These are phyloP conservation scores for Ophiostoma perfectum DNA, from an alignment of 2,329 filamentous ascomycete genomes.

Conservation along the genomic window DNA sequence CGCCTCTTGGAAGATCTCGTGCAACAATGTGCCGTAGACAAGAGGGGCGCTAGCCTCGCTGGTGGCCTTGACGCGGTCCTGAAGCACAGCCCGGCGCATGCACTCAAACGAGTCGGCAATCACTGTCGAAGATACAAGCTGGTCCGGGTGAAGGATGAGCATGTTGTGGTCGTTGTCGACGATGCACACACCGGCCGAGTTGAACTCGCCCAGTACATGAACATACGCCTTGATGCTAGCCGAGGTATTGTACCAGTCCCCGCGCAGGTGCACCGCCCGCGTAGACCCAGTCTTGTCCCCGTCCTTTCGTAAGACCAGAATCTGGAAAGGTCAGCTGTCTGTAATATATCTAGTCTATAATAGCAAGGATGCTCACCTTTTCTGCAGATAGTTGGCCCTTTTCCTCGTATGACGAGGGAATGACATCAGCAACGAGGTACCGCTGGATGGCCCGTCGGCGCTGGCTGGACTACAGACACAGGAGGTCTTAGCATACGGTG, in stretches of 20 bases:
- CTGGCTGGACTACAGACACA: slow-evolving; percentile 51
- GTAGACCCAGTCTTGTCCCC: slow-evolving; percentile 50
- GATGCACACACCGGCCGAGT: slow-evolving; percentile 64
- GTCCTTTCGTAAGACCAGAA: slow-evolving; percentile 78
- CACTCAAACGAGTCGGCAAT: slow-evolving; percentile 96
- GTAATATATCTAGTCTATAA: background rate
- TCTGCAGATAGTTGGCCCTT: slow-evolving; percentile 47
- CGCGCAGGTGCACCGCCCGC: slow-evolving; percentile 69
- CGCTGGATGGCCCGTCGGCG: slow-evolving; percentile 75
- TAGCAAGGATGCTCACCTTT: background rate
- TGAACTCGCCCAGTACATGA: slow-evolving; percentile 78
- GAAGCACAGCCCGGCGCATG: slow-evolving; percentile 81
- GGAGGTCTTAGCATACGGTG: slow-evolving; percentile 14
- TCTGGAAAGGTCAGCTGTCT: slow-evolving; percentile 42
- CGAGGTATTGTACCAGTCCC: slow-evolving; percentile 79
- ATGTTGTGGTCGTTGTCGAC: slow-evolving; percentile 79
- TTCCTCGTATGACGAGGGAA: slow-evolving; percentile 66
- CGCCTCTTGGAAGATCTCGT: slow-evolving; percentile 92
- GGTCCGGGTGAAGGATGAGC: slow-evolving; percentile 88
- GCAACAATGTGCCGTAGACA: slow-evolving; percentile 87
- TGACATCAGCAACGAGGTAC: slow-evolving; percentile 72
- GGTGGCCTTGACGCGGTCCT: slow-evolving; percentile 90
- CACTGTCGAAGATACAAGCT: slow-evolving; percentile 89
- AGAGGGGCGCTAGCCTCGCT: slow-evolving; percentile 72
- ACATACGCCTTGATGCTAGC: slow-evolving; percentile 64